Evolutionary conservation across 2,329 filamentous ascomycete species (phyloP), one percentile per base, ranked within the genome.

Genomic region (Fusarium sp.): DNA sequence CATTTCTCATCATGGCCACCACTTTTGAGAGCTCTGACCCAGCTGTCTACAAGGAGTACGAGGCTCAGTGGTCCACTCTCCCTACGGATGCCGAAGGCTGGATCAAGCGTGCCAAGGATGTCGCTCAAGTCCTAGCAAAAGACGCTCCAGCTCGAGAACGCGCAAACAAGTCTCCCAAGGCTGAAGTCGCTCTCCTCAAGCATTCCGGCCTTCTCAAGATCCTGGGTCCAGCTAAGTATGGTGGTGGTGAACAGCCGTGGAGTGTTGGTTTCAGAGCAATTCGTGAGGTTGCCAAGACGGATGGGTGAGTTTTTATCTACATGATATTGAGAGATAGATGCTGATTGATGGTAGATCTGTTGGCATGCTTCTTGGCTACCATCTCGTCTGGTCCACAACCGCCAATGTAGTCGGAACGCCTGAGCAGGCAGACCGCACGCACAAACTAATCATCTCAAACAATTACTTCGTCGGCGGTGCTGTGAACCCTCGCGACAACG

Each of bases 391-490:
- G 64, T 66, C 64, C 11, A 59, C 64, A 22, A 67, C 62, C 5
- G 64, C 64, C 31, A 67, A 51, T 17, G 61, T 67, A 7, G 64
- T 67, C 12, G 64, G 64, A 31, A 67, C 36, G 3, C 38, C 64
- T 0, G 88, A 90, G 72, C 91, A 92, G 78, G 86, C 86, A 24
- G 89, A 91, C 20, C 86, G 86, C 24, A 80, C 85, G 3, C 86
- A 91, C 65, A 83, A 90, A 69, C 80, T 87, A 57, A 90, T 92
- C 75, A 86, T 90, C 67, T 80, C 84, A 24, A 91, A 91, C 81
- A 92, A 92, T 78, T 90, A 89, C 80, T 92, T 91, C 70, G 85
- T 92, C 20, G 90, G 90, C 13, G 90, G 88, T 31, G 88, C 91
- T 1, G 90, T 92, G 26, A 92, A 92, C 72, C 90, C 90, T 1